Conservation (phyloP, 306 rosid species). For the Dalbergia cochinchinensis region DNA sequence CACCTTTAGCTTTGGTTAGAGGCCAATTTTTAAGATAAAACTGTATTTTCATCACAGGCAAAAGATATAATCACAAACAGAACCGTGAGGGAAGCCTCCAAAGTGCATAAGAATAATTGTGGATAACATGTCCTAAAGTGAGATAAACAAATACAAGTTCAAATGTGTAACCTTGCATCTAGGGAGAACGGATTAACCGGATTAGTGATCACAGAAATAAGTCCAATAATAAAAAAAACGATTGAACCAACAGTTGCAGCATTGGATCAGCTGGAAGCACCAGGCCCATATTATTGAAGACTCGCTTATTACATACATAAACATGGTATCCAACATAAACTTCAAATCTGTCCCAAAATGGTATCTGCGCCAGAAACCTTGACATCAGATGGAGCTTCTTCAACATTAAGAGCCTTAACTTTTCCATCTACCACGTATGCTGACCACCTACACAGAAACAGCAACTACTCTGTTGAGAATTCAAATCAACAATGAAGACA, state of each 20-base stretch:
- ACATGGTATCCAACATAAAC: slow-evolving; percentile 16
- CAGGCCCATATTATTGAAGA: slow-evolving; percentile 35
- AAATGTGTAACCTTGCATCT: neutral
- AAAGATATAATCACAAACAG: neutral
- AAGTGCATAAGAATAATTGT: too few species aligned
- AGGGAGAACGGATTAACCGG: neutral
- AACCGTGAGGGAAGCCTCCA: too few species aligned
- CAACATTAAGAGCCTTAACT: slow-evolving; percentile 78
- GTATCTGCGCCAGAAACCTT: slow-evolving; percentile 90
- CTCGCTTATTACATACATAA: slow-evolving; percentile 3
- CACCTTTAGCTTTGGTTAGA: neutral
- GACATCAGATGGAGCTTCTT: slow-evolving; percentile 95
- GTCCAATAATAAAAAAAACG: neutral
- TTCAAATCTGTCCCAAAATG: slow-evolving; percentile 84
- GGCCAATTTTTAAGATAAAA: neutral
- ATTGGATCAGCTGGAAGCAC: slow-evolving; percentile 27
- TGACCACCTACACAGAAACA: slow-evolving; percentile 79
- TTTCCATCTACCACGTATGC: slow-evolving; percentile 91
- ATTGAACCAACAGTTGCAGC: slow-evolving; percentile 23
- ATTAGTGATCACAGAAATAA: neutral
- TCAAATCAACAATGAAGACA: slow-evolving; percentile 7
- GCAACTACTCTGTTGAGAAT: slow-evolving; percentile 32
- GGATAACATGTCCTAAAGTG: neutral
- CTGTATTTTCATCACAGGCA: neutral
- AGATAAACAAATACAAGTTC: neutral